A percentile compares a stretch with the other conserved stretches of the same genome.
phyloP scores from a whole-genome alignment of 1,139 yeast species.

The Magnusiomyces suaveolens region DNA sequence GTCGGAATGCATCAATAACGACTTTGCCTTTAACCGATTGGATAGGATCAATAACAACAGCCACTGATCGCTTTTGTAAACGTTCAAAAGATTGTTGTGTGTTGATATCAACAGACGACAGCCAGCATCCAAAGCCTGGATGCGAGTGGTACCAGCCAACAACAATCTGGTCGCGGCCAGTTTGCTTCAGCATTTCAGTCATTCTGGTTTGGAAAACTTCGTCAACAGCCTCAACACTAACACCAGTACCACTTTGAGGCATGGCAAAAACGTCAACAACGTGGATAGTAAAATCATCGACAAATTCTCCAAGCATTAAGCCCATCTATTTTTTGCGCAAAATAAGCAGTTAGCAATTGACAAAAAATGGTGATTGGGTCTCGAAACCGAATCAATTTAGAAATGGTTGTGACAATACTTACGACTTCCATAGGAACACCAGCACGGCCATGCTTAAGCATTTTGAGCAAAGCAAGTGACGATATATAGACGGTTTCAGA shows the following conservation, averaged over 20 bases:
- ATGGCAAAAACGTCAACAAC: slow-evolving; percentile 97
- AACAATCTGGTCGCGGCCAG: slow-evolving; percentile 97
- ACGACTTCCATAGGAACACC: slow-evolving; percentile 99
- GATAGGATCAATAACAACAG: slow-evolving; percentile 95
- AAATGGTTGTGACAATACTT: slow-evolving; percentile 15
- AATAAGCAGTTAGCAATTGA: not conserved
- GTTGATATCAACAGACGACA: slow-evolving; percentile 91
- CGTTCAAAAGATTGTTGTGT: slow-evolving; percentile 97
- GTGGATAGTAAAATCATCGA: slow-evolving; percentile 93
- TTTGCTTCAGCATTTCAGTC: slow-evolving; percentile 99
- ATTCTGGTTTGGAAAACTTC: slow-evolving; percentile 97
- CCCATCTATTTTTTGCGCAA: slow-evolving; percentile 57
- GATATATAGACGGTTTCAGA: slow-evolving; percentile 95
- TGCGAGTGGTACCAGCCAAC: slow-evolving; percentile 99
- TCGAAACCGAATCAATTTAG: too few relatives aligned
- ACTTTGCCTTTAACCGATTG: slow-evolving; percentile 98
- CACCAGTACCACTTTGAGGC: slow-evolving; percentile 97
- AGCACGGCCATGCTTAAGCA: slow-evolving; percentile 97
- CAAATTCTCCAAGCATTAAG: slow-evolving; percentile 95
- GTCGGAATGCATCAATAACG: slow-evolving; percentile 95
- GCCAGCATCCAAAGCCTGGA: slow-evolving; percentile 98
- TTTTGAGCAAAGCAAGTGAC: slow-evolving; percentile 84
- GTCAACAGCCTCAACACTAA: slow-evolving; percentile 95
- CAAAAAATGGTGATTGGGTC: too few relatives aligned
- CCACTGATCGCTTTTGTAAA: slow-evolving; percentile 88